phyloP scores from a whole-genome alignment of 192 early-diverging fungal species.

The Backusella westeae region DNA sequence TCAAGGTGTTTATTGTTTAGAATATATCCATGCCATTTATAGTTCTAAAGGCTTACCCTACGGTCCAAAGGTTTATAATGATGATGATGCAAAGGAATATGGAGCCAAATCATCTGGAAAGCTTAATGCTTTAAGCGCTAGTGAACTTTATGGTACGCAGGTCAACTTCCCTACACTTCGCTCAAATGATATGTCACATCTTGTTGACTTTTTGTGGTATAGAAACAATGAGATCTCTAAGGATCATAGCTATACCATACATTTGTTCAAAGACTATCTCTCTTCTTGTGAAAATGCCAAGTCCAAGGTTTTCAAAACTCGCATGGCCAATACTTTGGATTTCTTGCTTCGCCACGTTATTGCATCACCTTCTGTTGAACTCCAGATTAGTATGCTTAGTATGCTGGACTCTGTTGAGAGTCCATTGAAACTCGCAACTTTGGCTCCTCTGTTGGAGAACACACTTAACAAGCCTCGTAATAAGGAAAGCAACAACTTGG shows the following conservation, averaged over 20 bases:
- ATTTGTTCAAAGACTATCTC: constrained; percentile 18
- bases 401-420: constrained; percentile 49
- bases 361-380: constrained; percentile 35
- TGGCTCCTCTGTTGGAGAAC: constrained; percentile 58
- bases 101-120: constrained; percentile 41
- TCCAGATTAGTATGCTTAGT: constrained; percentile 52
- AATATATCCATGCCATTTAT: constrained; percentile 41
- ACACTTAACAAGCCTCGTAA: constrained; percentile 41
- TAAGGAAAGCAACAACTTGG: constrained; percentile 27
- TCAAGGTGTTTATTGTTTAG: constrained; percentile 60
- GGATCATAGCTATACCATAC: constrained; percentile 39
- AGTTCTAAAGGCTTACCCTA: constrained; percentile 40
- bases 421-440: constrained; percentile 54
- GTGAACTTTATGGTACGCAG: constrained; percentile 51
- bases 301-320: constrained; percentile 26
- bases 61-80: constrained; percentile 26
- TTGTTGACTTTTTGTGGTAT: constrained; percentile 50
- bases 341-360: constrained; percentile 58
- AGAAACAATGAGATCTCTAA: constrained; percentile 44
- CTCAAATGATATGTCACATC: constrained; percentile 35
- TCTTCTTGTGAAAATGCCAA: constrained; percentile 3
- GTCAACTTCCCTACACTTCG: constrained; percentile 57
- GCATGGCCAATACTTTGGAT: constrained; percentile 40
- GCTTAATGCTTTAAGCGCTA: background rate
- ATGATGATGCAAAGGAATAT: constrained; percentile 15